Base-by-base conservation (phyloP, 495 filamentous ascomycete genomes). In the Hypomontagnella monticulosa region DNA sequence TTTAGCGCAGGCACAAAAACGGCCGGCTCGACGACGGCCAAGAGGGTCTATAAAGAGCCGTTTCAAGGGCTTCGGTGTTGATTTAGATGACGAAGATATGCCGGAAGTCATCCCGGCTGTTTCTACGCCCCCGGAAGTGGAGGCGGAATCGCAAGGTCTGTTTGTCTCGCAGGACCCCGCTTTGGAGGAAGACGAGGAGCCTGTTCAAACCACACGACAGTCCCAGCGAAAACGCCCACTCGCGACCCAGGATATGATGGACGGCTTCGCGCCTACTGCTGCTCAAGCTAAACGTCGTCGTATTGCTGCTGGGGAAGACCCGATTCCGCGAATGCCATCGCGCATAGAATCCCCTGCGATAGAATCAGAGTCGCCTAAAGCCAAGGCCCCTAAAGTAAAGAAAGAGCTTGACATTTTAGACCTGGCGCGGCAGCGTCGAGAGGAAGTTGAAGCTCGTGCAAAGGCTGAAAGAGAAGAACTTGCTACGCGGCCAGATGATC, bases 231-330 rank as follows among this genome's bases (percentile, higher is more conserved):
- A 87, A 68, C 79, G 83, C 14, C 48, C 76, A 30, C 67, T 80
- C 7, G 78, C 79, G 16, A 23, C 41, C 14, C 72, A 73, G 40
- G 84, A 89, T 15, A 55, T 87, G 8, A 80, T 93, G 59, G 83
- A 91, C 8, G 75, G 77, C 12, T 80, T 96, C 16, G 83, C 93
- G 0, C 91, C 91, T 0, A 88, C 87, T 4, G 86, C 91, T 20
- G 83, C 86, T 14, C 88, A 88, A 12, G 82, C 91, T 70, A 96
- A 96, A 75, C 85, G 86, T 11, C 86, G 88, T 9, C 83, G 84
- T 4, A 76, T 88, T 38, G 85, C 81, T 18, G 76, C 80, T 14
- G 78, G 79, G 9, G 75, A 83, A 52, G 73, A 73, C 0, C 71
- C 76, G 0, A 56, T 73, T 43, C 73, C 65, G 42, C 76, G 70